Percentiles rank a stretch among this genome's conserved stretches.
phyloP scores from a whole-genome alignment of 164 flowering plant genomes.

The Vitis vinifera region ASM3070453v1 NC_081810.1:8880001-8880500 shows the following conservation, averaged over 20 bases:
- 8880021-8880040: slow-evolving; percentile 21
- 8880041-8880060: slow-evolving; percentile 16
- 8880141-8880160: slow-evolving; percentile 16
- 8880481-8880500: no score
- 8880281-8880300: not conserved
- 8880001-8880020: slow-evolving; percentile 28
- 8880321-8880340: not conserved
- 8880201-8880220: slow-evolving; percentile 34
- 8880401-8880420: no score
- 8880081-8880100: no score
- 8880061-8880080: slow-evolving; percentile 24
- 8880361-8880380: no score
- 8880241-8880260: not conserved
- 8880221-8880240: slow-evolving; percentile 16
- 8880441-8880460: not conserved
- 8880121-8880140: slow-evolving; percentile 34
- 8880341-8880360: not conserved
- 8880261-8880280: not conserved
- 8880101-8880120: not conserved
- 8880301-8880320: not conserved
- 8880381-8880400: no score
- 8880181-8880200: slow-evolving; percentile 22
- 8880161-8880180: slow-evolving; percentile 23
- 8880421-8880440: not conserved
- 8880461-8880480: not conserved